A percentile compares a stretch with the other conserved stretches of the same genome.
phyloP scores from a whole-genome alignment of 1,284 basidiomycete genomes.

The Ceratobasidium papillatum region DNA sequence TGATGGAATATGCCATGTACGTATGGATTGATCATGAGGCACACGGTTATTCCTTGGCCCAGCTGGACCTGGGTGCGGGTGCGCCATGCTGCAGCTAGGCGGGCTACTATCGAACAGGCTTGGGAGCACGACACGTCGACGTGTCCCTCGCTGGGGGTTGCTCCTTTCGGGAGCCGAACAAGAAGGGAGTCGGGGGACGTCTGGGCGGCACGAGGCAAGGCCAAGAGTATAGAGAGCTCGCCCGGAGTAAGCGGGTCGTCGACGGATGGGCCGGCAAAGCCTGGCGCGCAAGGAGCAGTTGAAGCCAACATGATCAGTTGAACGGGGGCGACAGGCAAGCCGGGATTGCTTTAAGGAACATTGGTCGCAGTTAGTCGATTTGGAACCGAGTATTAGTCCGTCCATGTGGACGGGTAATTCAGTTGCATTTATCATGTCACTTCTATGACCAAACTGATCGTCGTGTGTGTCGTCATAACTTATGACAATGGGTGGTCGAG shows the following conservation, averaged over 20 bases:
- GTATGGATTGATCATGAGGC: neutral
- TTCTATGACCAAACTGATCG: too few species aligned
- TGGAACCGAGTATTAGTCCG: too few species aligned
- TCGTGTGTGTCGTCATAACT: too few species aligned
- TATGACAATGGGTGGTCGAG: too few species aligned
- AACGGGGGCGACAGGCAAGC: too few species aligned
- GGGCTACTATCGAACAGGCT: neutral
- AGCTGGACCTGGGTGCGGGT: neutral
- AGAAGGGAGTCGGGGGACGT: neutral
- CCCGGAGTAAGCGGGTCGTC: slow-evolving; percentile 18
- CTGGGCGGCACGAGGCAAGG: slow-evolving; percentile 7
- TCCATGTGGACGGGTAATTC: too few species aligned
- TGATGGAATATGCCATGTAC: slow-evolving; percentile 13
- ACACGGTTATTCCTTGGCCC: slow-evolving; percentile 5
- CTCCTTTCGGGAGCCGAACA: slow-evolving; percentile 9
- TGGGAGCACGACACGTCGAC: slow-evolving; percentile 16
- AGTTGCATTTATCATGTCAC: too few species aligned
- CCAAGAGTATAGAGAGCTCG: slow-evolving; percentile 9
- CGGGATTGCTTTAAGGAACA: too few species aligned
- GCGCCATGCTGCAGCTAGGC: neutral
- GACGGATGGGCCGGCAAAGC: neutral
- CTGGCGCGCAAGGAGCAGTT: too few species aligned
- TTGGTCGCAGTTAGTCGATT: too few species aligned
- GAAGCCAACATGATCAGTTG: too few species aligned
- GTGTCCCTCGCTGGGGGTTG: neutral